phyloP scores from a whole-genome alignment of 495 filamentous ascomycete species.

The Xeromyces bisporus region DNA sequence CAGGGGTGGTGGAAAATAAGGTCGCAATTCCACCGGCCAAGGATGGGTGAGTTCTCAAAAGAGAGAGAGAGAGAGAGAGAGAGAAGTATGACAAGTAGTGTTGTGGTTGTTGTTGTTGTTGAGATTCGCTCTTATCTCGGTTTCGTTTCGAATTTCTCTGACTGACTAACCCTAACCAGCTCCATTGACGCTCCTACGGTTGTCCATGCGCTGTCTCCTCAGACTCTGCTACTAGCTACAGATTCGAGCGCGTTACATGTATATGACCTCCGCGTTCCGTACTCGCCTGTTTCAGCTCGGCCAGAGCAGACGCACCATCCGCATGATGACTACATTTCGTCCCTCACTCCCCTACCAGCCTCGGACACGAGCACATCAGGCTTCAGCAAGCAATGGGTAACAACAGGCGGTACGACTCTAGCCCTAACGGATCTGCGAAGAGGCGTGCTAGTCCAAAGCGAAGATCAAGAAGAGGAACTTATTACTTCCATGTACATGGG shows the following conservation, averaged over 20 bases:
- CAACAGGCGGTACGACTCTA: conserved; percentile 76
- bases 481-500: conserved; percentile 60
- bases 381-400: conserved; percentile 81
- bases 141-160: background rate
- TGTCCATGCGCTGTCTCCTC: conserved; percentile 64
- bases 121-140: no score
- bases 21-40: conserved; percentile 29
- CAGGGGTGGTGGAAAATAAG: conserved; percentile 67
- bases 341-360: conserved; percentile 67
- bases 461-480: conserved; percentile 87
- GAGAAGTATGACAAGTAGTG: no score
- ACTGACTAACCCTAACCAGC: conserved; percentile 5
- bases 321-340: conserved; percentile 86
- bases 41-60: conserved; percentile 17
- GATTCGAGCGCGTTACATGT: conserved; percentile 81
- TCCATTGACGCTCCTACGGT: conserved; percentile 53
- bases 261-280: conserved; percentile 67
- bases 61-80: no score
- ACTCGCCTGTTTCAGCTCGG: conserved; percentile 34
- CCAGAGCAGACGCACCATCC: conserved; percentile 66
- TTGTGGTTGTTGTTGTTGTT: no score
- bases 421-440: conserved; percentile 74
- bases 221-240: conserved; percentile 77
- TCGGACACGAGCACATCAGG: conserved; percentile 62
- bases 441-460: conserved; percentile 67